These are phyloP conservation scores for Guyanaporus albipodus DNA, from an alignment of 768 basidiomycete species.

Conservation along the genomic window DNA sequence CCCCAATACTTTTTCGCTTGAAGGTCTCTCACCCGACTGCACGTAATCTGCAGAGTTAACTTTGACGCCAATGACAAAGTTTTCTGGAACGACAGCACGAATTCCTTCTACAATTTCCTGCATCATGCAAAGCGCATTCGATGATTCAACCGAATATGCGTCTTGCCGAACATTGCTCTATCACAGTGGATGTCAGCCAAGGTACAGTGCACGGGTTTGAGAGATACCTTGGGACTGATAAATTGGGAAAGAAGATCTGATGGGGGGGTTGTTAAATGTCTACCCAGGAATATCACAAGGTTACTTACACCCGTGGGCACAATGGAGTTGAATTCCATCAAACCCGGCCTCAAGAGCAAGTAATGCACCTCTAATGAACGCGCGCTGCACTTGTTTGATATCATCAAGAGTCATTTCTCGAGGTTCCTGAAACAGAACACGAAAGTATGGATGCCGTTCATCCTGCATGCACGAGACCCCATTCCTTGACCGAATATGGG, in stretches of 20 bases:
- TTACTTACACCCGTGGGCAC: conserved; percentile 77
- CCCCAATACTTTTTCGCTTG: conserved; percentile 30
- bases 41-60: conserved; percentile 77
- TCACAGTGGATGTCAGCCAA: not conserved
- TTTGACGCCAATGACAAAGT: conserved; percentile 77
- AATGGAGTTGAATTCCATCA: conserved; percentile 85
- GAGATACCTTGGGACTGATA: conserved; percentile 61
- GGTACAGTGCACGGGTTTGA: not conserved
- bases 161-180: conserved; percentile 58
- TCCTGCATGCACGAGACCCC: conserved; percentile 5
- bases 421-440: conserved; percentile 61
- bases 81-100: conserved; percentile 45
- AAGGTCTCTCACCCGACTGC: conserved; percentile 24
- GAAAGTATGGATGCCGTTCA: conserved; percentile 27
- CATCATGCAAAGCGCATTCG: conserved; percentile 54
- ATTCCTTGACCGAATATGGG: conserved; percentile 3
- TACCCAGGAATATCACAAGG: not conserved
- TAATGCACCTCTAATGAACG: conserved; percentile 64
- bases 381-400: conserved; percentile 54
- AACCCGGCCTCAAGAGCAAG: conserved; percentile 68
- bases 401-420: conserved; percentile 54
- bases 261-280: not conserved
- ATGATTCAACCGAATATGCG: conserved; percentile 44
- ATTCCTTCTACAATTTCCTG: conserved; percentile 53
- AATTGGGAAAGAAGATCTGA: conserved; percentile 79